phyloP scores from a whole-genome alignment of 805 yeast genomes.

The Sugiyamaella lignohabitans region DNA sequence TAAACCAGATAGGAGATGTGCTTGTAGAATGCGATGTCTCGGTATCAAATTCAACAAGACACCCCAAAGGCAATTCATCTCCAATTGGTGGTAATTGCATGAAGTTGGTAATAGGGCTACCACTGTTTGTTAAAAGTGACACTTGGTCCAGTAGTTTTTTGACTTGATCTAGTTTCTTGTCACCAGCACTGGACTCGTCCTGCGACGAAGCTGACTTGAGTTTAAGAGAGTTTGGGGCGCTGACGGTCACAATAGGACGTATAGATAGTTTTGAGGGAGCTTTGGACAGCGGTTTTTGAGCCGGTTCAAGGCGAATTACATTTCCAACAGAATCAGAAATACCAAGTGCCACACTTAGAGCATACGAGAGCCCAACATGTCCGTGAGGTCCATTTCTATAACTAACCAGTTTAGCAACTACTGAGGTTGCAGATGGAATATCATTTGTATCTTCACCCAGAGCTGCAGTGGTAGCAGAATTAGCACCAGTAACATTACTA shows the following conservation, averaged over 20 bases:
- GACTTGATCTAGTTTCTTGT: conserved; percentile 19
- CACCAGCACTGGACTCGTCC: conserved; percentile 19
- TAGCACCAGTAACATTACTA: neutral
- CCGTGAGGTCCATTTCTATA: conserved; percentile 30
- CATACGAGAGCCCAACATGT: conserved; percentile 47
- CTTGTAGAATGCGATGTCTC: conserved; percentile 37
- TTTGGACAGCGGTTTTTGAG: conserved; percentile 31
- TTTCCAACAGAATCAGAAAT: conserved; percentile 46
- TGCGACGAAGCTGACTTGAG: conserved; percentile 11
- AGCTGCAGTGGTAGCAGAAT: neutral
- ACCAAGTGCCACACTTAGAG: conserved; percentile 52
- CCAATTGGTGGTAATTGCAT: conserved; percentile 48
- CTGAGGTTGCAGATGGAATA: conserved; percentile 30
- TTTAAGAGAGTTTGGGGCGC: conserved; percentile 17
- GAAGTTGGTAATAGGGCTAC: conserved; percentile 37
- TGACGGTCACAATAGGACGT: conserved; percentile 45
- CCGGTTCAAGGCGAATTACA: conserved; percentile 46
- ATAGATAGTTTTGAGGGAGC: conserved; percentile 38
- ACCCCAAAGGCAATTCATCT: conserved; percentile 51
- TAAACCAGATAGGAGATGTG: no score
- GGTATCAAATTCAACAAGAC: conserved; percentile 45
- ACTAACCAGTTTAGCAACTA: conserved; percentile 48
- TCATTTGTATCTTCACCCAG: conserved; percentile 1
- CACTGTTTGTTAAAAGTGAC: conserved; percentile 15
- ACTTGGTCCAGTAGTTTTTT: conserved; percentile 9